Evolutionary conservation across 495 filamentous ascomycete species (phyloP).

Genomic region (Penicillium cosmopolitanum): DNA sequence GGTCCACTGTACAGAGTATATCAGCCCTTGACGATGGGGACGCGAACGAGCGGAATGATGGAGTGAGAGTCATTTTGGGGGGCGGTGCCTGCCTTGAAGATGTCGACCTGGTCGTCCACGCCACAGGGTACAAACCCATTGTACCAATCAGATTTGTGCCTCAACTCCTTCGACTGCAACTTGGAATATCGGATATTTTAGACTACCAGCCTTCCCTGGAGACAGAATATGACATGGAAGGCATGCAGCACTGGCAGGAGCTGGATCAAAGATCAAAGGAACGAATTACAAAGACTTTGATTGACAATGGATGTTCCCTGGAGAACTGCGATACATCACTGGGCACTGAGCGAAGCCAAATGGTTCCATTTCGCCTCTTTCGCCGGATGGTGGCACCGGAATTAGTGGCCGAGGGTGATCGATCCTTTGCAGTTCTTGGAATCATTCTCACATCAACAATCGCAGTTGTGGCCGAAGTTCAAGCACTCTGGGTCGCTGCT

Average conservation of each 20-base stretch:
- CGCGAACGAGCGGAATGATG: background rate
- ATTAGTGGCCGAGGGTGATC: slow-evolving; percentile 53
- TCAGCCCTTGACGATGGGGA: background rate
- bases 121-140: slow-evolving; percentile 62
- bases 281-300: slow-evolving; percentile 14
- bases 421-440: slow-evolving; percentile 65
- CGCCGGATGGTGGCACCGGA: slow-evolving; percentile 59
- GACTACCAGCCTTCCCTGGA: background rate
- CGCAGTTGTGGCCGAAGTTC: slow-evolving; percentile 60
- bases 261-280: slow-evolving; percentile 20
- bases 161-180: slow-evolving; percentile 25
- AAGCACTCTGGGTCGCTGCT: slow-evolving; percentile 69
- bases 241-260: slow-evolving; percentile 19
- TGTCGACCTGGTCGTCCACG: slow-evolving; percentile 34
- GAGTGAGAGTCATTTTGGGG: slow-evolving; percentile 11
- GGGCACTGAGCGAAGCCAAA: slow-evolving; percentile 25
- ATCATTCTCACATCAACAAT: slow-evolving; percentile 58
- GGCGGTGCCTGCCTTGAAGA: slow-evolving; percentile 44
- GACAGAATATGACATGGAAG: background rate
- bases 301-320: slow-evolving; percentile 10
- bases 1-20: slow-evolving; percentile 24
- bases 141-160: slow-evolving; percentile 58
- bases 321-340: slow-evolving; percentile 13
- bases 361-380: slow-evolving; percentile 50
- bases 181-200: slow-evolving; percentile 24